Conservation (phyloP, 139 green algal species). For the Astrephomene gubernaculifera region DNA sequence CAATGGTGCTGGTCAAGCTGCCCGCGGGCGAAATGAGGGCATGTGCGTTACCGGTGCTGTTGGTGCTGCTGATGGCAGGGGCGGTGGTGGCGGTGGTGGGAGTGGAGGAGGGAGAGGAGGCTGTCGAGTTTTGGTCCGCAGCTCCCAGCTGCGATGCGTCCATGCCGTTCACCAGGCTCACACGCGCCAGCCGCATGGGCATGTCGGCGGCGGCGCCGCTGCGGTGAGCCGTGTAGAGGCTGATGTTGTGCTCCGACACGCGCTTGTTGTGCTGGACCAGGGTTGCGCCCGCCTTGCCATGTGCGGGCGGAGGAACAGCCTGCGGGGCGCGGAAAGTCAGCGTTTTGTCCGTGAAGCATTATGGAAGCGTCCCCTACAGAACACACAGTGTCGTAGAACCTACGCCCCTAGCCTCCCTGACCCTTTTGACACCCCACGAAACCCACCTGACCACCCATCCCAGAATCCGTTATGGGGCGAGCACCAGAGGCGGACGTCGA, state of each 20-base stretch:
- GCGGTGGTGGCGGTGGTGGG: neutral
- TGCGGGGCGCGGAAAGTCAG: no score
- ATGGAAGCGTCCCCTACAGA: no score
- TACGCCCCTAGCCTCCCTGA: no score
- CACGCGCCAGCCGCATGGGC: constrained; percentile 22
- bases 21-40: neutral
- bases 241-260: constrained; percentile 13
- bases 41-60: neutral
- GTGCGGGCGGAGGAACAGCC: neutral
- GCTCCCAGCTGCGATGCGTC: neutral
- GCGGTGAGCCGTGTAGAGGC: neutral
- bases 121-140: neutral
- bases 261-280: constrained; percentile 27
- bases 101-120: neutral
- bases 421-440: no score
- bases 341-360: no score
- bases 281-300: constrained; percentile 32
- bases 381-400: no score
- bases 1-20: neutral
- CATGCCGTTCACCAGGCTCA: constrained; percentile 10
- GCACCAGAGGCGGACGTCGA: no score
- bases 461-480: neutral
- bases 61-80: neutral
- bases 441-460: no score
- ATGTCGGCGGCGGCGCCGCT: neutral